phyloP scores from a whole-genome alignment of 768 basidiomycete species.

The Rhodotorula kratochvilovae region DNA sequence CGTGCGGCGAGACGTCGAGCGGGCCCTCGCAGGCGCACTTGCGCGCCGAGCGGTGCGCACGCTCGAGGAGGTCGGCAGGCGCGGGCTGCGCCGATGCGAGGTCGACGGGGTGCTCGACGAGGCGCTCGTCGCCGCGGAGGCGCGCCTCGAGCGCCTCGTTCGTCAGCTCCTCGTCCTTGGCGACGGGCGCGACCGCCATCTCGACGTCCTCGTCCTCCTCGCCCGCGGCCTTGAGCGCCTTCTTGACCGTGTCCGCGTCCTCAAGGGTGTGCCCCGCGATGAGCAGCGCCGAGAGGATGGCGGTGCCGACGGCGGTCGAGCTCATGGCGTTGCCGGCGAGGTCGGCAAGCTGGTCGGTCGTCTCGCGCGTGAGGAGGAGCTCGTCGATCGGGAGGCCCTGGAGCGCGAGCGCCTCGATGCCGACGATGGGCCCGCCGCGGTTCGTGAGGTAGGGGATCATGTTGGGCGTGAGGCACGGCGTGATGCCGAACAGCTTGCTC shows the following conservation, averaged over 20 bases:
- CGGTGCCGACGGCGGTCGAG: conserved; percentile 87
- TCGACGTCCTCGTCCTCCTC: conserved; percentile 12
- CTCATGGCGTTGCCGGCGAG: conserved; percentile 97
- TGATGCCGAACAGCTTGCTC: conserved; percentile 69
- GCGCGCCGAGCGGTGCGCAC: conserved; percentile 67
- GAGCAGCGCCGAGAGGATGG: conserved; percentile 76
- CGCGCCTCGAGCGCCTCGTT: conserved; percentile 62
- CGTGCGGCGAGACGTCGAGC: conserved; percentile 64
- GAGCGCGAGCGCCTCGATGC: conserved; percentile 84
- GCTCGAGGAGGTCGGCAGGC: conserved; percentile 57
- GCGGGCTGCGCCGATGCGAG: conserved; percentile 43
- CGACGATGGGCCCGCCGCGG: conserved; percentile 92
- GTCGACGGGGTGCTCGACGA: conserved; percentile 47
- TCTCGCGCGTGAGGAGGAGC: conserved; percentile 83
- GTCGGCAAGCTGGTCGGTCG: conserved; percentile 86
- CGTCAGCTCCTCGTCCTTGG: conserved; percentile 50
- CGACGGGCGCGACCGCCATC: conserved; percentile 11
- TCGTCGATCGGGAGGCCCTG: conserved; percentile 92
- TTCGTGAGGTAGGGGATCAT: conserved; percentile 97
- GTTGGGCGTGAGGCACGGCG: conserved; percentile 75
- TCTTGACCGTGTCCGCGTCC: neutral
- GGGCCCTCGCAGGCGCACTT: conserved; percentile 90
- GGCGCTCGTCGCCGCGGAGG: conserved; percentile 60
- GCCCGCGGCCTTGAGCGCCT: neutral
- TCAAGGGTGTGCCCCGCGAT: conserved; percentile 51